Conservation (phyloP, 345 rosid species). For the Erodium maritimum region DNA sequence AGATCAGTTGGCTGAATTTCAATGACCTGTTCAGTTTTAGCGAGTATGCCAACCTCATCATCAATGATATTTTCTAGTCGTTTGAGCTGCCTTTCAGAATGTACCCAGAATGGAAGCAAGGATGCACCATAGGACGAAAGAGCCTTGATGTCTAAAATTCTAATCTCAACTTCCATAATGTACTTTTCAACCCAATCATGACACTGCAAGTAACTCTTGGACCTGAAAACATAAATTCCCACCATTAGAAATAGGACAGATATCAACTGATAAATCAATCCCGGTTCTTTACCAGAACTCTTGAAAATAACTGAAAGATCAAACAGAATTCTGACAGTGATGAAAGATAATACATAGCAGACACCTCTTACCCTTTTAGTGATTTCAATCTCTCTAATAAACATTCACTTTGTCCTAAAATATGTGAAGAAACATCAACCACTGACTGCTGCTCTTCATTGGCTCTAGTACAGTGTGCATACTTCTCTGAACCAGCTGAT, state of each 20-base stretch:
- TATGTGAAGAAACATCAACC: constrained; percentile 32
- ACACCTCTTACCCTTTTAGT: constrained; percentile 45
- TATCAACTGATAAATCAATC: constrained; percentile 6
- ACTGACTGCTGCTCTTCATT: constrained; percentile 19
- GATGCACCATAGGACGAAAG: constrained; percentile 42
- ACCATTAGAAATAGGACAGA: constrained; percentile 9
- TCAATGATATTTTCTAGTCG: constrained; percentile 52
- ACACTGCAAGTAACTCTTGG: constrained; percentile 32
- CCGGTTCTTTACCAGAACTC: neutral
- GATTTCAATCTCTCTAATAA: constrained; percentile 69
- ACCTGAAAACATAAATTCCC: constrained; percentile 29
- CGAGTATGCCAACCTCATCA: constrained; percentile 53
- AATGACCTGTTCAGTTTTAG: constrained; percentile 47
- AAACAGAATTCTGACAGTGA: neutral
- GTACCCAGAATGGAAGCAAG: constrained; percentile 70
- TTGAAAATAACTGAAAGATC: neutral
- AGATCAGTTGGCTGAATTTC: constrained; percentile 26
- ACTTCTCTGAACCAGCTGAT: constrained; percentile 13
- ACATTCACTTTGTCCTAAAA: constrained; percentile 40
- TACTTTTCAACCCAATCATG: constrained; percentile 46
- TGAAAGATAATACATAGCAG: constrained; percentile 11
- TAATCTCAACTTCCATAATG: constrained; percentile 57
- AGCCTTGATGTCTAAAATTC: constrained; percentile 70
- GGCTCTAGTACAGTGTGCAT: constrained; percentile 12
- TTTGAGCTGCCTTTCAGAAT: constrained; percentile 64